Base-by-base conservation (phyloP, 2,329 filamentous ascomycete species). In the Phialophora chinensis region DNA sequence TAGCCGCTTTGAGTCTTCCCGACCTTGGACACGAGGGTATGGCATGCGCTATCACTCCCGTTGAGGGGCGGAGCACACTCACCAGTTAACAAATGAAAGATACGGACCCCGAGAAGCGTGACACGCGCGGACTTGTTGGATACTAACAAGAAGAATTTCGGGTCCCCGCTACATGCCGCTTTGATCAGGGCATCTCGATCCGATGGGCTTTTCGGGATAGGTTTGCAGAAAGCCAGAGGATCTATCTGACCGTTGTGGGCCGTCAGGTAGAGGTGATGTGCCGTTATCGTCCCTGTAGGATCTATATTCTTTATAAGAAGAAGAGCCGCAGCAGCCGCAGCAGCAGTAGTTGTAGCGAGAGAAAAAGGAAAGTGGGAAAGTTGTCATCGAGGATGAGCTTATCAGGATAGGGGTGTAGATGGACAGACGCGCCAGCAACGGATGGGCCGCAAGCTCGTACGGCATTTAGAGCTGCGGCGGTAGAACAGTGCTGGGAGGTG, bases 201-300 rank as follows among this genome's bases (percentile, higher is more conserved):
- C 17, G 84, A 85, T 0, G 91, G 88, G 42, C 87, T 88, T 81
- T 91, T 91, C 59, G 90, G 87, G 35, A 91, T 87, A 4, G 89
- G 89, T 76, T 91, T 91, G 81, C 89, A 91, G 81, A 93, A 96
- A 74, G 89, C 87, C 86, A 94, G 88, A 75, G 93, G 85, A 73
- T 91, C 86, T 61, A 82, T 82, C 23, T 88, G 87, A 82, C 89
- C 90, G 73, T 93, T 88, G 73, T 95, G 90, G 17, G 91, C 88
- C 12, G 90, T 92, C 35, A 97, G 84, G 72, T 87, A 92, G 25
- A 96, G 83, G 74, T 97, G 93, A 75, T 97, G 93, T 1, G 92
- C 91, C 0, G 93, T 97, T 71, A 96, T 92, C 10, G 91, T 94
- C 3, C 85, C 89, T 50, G 38, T 17, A 27, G 35, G 35, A 44